Conservation (phyloP, 352 stramenopile genomes). For the Globisporangium irregulare region DNA sequence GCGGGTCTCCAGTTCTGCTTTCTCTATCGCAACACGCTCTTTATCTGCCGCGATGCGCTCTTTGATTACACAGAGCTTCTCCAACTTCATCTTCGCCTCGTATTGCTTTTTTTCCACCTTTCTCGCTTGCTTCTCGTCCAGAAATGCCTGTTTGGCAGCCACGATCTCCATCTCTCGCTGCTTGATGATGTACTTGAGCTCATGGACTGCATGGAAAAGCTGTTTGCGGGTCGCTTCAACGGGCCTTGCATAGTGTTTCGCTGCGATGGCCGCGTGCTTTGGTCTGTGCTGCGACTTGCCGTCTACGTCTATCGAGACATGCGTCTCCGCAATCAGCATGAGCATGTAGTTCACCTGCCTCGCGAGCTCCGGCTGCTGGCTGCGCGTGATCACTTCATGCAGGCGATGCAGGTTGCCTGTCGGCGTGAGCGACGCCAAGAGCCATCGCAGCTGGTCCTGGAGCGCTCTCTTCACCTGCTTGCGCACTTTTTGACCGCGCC, state of each 20-base stretch:
- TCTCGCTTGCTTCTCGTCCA: conserved; percentile 21
- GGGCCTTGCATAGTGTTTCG: conserved; percentile 24
- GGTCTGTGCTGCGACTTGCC: conserved; percentile 21
- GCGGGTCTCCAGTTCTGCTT: conserved; percentile 42
- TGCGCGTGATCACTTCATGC: conserved; percentile 35
- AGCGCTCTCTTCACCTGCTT: conserved; percentile 39
- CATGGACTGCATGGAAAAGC: conserved; percentile 48
- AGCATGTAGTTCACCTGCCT: conserved; percentile 47
- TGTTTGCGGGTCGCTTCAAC: conserved; percentile 41
- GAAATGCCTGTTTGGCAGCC: conserved; percentile 28
- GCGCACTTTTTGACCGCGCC: conserved; percentile 36
- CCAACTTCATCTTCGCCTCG: conserved; percentile 19
- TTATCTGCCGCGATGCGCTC: conserved; percentile 32
- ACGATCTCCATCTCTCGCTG: conserved; percentile 29
- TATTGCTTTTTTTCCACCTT: conserved; percentile 2
- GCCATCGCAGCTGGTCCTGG: conserved; percentile 35
- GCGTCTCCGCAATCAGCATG: conserved; percentile 52
- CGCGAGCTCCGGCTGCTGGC: conserved; percentile 30
- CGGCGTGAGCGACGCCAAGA: conserved; percentile 48
- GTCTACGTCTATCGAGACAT: conserved; percentile 33
- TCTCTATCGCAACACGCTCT: conserved; percentile 37
- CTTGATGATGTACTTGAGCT: conserved; percentile 29
- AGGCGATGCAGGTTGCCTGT: conserved; percentile 62
- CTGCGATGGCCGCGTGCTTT: conserved; percentile 33
- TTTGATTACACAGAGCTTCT: conserved; percentile 16